Evolutionary conservation across 257 asterid genomes (phyloP).

Genomic region (Fraxinus anomala): DNA sequence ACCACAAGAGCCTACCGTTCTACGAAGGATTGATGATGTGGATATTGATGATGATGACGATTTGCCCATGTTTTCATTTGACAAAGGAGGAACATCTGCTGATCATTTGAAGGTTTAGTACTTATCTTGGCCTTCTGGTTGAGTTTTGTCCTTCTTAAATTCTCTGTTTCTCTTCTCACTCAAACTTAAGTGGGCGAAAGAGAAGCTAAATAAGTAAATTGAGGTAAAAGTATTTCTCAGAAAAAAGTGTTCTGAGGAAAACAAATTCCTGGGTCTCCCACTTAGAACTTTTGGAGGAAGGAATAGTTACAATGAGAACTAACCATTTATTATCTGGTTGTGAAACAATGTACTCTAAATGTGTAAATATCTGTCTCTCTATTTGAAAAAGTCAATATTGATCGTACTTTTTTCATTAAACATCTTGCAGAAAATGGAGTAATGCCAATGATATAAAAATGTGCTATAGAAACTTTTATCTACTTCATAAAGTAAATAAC

Average conservation of each 20-base stretch:
- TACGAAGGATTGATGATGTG: slow-evolving; percentile 63
- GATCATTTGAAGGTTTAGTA: slow-evolving; percentile 47
- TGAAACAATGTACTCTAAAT: neutral
- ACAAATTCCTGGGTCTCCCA: too few relatives aligned
- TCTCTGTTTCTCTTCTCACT: neutral
- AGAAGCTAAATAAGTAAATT: neutral
- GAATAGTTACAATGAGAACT: too few relatives aligned
- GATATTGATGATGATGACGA: slow-evolving; percentile 49
- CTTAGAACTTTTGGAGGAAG: too few relatives aligned
- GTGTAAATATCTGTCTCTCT: neutral
- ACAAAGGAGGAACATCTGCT: slow-evolving; percentile 36
- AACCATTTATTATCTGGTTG: neutral
- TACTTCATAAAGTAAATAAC: neutral
- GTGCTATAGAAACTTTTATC: neutral
- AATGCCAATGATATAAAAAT: neutral
- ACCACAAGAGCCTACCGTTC: slow-evolving; percentile 37
- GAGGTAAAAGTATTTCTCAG: neutral
- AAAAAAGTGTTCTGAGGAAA: too few relatives aligned
- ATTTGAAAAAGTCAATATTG: neutral
- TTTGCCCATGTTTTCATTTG: slow-evolving; percentile 23
- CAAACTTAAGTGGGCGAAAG: neutral
- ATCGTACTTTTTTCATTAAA: neutral
- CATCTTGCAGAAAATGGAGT: neutral
- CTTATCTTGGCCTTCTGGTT: neutral
- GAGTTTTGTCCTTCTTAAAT: neutral